Percentiles rank a stretch among this genome's conserved stretches.
Evolutionary conservation across 2,329 filamentous ascomycete genomes (phyloP).

Genomic region (Emmonsiellopsis sp.): DNA sequence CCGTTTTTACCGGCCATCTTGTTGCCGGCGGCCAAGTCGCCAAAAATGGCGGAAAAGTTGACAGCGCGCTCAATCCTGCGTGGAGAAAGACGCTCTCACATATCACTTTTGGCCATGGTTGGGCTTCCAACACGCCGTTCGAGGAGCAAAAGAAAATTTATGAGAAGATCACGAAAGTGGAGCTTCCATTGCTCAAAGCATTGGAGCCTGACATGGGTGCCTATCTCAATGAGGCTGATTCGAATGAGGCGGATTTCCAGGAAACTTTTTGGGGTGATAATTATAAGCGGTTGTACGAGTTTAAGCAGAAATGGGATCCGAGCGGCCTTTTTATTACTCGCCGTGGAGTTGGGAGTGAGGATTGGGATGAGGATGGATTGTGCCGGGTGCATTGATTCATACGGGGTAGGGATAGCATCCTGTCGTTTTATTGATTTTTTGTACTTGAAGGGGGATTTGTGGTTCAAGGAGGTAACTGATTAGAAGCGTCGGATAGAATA

Average conservation of each 20-base stretch:
- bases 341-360: slow-evolving; percentile 44
- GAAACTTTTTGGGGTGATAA: slow-evolving; percentile 33
- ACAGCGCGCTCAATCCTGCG: slow-evolving; percentile 3
- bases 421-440: background rate
- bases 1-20: slow-evolving; percentile 18
- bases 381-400: background rate
- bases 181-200: slow-evolving; percentile 28
- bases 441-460: background rate
- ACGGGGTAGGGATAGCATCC: background rate
- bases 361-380: slow-evolving; percentile 8
- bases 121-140: slow-evolving; percentile 15
- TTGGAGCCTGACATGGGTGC: slow-evolving; percentile 26
- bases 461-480: too few relatives aligned
- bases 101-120: slow-evolving; percentile 23
- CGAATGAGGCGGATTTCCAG: slow-evolving; percentile 30
- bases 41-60: slow-evolving; percentile 27
- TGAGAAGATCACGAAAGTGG: slow-evolving; percentile 25
- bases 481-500: too few relatives aligned
- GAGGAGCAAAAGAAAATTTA: slow-evolving; percentile 26
- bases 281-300: slow-evolving; percentile 23
- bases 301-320: slow-evolving; percentile 36
- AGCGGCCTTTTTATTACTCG: slow-evolving; percentile 37
- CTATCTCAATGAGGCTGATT: slow-evolving; percentile 32
- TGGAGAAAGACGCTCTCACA: slow-evolving; percentile 3
- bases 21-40: slow-evolving; percentile 30